Conservation (phyloP, 106 monocot genomes). For the Platanthera zijinensis region DNA sequence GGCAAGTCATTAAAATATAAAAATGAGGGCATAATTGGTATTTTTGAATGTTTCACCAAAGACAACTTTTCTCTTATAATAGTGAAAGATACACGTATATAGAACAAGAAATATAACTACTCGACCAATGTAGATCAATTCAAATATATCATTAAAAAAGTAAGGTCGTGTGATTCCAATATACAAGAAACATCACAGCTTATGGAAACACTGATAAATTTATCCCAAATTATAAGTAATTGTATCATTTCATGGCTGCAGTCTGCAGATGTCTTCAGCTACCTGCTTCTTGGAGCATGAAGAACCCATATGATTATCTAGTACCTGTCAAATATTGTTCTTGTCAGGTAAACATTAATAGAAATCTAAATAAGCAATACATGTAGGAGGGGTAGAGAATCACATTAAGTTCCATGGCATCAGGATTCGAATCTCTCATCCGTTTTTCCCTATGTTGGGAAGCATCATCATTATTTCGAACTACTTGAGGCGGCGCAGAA, state of each 20-base stretch:
- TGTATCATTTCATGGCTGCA: background rate
- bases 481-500: constrained; percentile 22
- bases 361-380: background rate
- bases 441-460: constrained; percentile 74
- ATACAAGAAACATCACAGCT: background rate
- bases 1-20: too few relatives aligned
- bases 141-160: background rate
- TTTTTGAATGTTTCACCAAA: too few relatives aligned
- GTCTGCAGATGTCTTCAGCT: background rate
- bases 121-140: background rate
- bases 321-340: constrained; percentile 20
- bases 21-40: too few relatives aligned
- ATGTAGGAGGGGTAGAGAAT: background rate
- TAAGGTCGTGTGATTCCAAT: background rate
- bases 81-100: too few relatives aligned
- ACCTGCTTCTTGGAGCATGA: constrained; percentile 62
- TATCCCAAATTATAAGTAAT: background rate
- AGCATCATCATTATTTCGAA: constrained; percentile 10
- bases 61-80: too few relatives aligned
- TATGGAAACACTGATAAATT: background rate
- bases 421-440: constrained; percentile 41
- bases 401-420: constrained; percentile 38
- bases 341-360: background rate
- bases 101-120: background rate
- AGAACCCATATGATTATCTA: constrained; percentile 15